Conservation (phyloP, 495 filamentous ascomycete species). For the Xylaria intraflava region DNA sequence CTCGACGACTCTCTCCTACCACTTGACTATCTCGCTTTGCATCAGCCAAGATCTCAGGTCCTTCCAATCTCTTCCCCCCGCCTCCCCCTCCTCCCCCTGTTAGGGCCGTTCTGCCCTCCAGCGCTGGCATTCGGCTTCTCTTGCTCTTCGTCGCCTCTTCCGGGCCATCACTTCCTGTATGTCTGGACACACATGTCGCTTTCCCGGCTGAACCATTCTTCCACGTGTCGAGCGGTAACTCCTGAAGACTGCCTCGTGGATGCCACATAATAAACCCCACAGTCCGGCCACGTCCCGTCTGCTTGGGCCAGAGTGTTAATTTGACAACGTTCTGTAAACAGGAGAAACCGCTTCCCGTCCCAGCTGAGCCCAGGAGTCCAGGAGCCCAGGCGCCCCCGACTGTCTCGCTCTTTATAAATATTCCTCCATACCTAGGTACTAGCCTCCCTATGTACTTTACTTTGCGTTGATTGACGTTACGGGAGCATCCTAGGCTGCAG, state of each 20-base stretch:
- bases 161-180: constrained; percentile 7
- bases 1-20: not conserved
- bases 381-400: not conserved
- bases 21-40: constrained; percentile 3
- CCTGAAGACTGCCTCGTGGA: not conserved
- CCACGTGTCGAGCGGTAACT: not conserved
- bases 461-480: not conserved
- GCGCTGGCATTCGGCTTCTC: not conserved
- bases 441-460: not conserved
- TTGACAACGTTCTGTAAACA: not conserved
- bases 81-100: not conserved
- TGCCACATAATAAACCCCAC: constrained; percentile 1
- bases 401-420: not conserved
- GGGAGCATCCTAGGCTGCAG: not conserved
- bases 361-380: not conserved
- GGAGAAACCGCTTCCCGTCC: not conserved
- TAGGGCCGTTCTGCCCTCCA: not conserved
- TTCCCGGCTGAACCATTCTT: not conserved
- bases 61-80: too few relatives aligned
- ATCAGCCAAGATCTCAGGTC: not conserved
- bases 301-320: constrained; percentile 5
- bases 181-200: constrained; percentile 7
- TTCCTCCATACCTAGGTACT: not conserved
- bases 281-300: constrained; percentile 1
- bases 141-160: constrained; percentile 3